Conservation (phyloP, 78 protist genomes). For the Parvularia atlantis region DNA sequence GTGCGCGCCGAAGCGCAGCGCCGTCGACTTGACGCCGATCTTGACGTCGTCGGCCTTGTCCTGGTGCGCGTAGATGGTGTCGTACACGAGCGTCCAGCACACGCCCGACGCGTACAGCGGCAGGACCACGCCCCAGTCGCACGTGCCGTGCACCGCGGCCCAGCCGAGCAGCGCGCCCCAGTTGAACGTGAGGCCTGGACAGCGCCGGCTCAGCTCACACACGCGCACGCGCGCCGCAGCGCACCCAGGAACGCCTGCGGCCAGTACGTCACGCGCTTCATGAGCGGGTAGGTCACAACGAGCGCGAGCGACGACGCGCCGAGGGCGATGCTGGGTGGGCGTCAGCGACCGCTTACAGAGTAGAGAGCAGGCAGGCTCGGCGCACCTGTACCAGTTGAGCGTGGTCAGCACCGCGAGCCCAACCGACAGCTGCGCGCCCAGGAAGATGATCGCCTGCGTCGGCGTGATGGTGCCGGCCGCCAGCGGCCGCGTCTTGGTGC, state of each 20-base stretch:
- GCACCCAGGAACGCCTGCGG: conserved; percentile 83
- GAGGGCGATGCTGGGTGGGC: conserved; percentile 17
- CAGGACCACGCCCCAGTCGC: conserved; percentile 14
- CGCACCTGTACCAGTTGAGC: conserved; percentile 37
- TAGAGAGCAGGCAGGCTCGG: background rate
- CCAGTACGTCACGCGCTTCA: conserved; percentile 72
- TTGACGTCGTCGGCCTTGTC: conserved; percentile 72
- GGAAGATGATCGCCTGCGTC: conserved; percentile 29
- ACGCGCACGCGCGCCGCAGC: too few relatives aligned
- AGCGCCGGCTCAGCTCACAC: too few relatives aligned
- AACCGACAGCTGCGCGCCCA: conserved; percentile 23
- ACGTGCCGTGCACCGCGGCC: conserved; percentile 49
- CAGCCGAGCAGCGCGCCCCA: conserved; percentile 82
- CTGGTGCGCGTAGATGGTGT: conserved; percentile 85
- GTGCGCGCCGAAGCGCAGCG: conserved; percentile 31
- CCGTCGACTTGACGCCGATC: conserved; percentile 79
- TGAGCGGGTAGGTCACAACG: conserved; percentile 68
- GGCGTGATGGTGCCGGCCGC: conserved; percentile 54
- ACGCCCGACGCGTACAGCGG: conserved; percentile 68
- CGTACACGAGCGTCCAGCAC: conserved; percentile 79
- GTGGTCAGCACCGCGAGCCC: conserved; percentile 29
- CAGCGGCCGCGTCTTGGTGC: conserved; percentile 72
- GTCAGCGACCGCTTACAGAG: too few relatives aligned
- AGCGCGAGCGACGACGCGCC: conserved; percentile 57
- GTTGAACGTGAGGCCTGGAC: conserved; percentile 80